These are phyloP conservation scores for Aspergillus ostianus DNA, from an alignment of 495 filamentous ascomycete genomes.

Conservation along the genomic window DNA sequence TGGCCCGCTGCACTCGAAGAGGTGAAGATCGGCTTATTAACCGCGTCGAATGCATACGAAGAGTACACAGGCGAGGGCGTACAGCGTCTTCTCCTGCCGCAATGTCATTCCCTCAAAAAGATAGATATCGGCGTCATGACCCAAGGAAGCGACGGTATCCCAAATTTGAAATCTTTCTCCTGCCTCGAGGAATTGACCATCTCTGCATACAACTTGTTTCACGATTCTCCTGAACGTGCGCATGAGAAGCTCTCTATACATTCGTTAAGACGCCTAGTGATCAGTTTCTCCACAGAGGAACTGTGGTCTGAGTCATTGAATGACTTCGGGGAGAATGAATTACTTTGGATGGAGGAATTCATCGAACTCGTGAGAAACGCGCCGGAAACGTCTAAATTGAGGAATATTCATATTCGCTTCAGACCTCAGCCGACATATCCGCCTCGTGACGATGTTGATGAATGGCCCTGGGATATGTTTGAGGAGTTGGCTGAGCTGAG, in stretches of 20 bases:
- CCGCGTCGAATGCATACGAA: neutral
- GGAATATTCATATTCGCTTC: neutral
- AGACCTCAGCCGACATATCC: neutral
- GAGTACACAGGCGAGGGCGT: neutral
- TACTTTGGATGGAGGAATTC: neutral
- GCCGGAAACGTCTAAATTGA: neutral
- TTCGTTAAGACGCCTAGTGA: neutral
- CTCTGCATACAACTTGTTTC: neutral
- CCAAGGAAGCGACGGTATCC: neutral
- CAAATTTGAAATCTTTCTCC: neutral
- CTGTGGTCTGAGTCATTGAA: neutral
- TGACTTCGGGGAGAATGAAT: neutral
- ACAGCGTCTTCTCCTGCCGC: neutral
- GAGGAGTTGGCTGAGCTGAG: neutral
- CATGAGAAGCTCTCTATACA: neutral
- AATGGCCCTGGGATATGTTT: neutral
- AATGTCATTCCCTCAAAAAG: neutral
- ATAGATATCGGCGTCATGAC: neutral
- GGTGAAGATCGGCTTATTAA: neutral
- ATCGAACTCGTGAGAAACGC: neutral
- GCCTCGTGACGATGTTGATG: neutral
- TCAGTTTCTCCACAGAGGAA: neutral
- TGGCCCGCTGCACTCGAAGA: neutral
- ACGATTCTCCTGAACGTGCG: neutral
- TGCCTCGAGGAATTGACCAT: neutral